These are phyloP conservation scores for Apiotrichum veenhuisii DNA, from an alignment of 1,284 basidiomycete species.

Conservation along the genomic window DNA sequence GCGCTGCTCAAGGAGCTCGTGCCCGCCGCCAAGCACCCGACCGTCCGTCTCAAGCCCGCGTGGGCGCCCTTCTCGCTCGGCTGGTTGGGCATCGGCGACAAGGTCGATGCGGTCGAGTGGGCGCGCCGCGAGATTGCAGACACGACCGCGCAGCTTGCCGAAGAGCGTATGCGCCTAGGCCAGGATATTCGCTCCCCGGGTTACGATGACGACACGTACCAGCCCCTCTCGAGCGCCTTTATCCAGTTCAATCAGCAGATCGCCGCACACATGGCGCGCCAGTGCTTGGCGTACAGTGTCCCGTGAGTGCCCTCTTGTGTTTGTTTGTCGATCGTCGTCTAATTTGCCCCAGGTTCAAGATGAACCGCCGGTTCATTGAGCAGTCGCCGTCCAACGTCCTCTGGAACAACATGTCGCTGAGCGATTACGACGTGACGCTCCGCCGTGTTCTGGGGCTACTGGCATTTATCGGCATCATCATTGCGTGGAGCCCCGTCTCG, in stretches of 20 bases:
- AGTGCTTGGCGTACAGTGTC: constrained; percentile 68
- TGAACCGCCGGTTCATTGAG: constrained; percentile 65
- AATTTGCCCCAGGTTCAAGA: constrained; percentile 45
- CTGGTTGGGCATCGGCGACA: constrained; percentile 60
- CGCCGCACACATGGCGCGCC: constrained; percentile 57
- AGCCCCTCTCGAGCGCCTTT: constrained; percentile 77
- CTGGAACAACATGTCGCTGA: constrained; percentile 60
- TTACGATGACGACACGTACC: constrained; percentile 52
- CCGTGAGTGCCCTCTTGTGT: constrained; percentile 53
- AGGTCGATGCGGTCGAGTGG: constrained; percentile 92
- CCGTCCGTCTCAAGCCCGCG: constrained; percentile 64
- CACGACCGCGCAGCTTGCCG: constrained; percentile 29
- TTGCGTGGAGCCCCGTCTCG: constrained; percentile 62
- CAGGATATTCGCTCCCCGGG: constrained; percentile 44
- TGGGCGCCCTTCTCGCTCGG: constrained; percentile 62
- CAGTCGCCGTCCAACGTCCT: constrained; percentile 69
- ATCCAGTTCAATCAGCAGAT: constrained; percentile 91
- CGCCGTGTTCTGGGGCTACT: constrained; percentile 54
- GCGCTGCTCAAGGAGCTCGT: constrained; percentile 51
- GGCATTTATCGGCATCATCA: constrained; percentile 59
- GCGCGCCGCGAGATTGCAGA: constrained; percentile 51
- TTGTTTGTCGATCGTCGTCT: not conserved
- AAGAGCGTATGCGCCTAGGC: constrained; percentile 50
- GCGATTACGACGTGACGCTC: constrained; percentile 71
- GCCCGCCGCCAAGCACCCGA: constrained; percentile 68